phyloP scores from a whole-genome alignment of 2,329 filamentous ascomycete species.

The Diaporthe batatas region DNA sequence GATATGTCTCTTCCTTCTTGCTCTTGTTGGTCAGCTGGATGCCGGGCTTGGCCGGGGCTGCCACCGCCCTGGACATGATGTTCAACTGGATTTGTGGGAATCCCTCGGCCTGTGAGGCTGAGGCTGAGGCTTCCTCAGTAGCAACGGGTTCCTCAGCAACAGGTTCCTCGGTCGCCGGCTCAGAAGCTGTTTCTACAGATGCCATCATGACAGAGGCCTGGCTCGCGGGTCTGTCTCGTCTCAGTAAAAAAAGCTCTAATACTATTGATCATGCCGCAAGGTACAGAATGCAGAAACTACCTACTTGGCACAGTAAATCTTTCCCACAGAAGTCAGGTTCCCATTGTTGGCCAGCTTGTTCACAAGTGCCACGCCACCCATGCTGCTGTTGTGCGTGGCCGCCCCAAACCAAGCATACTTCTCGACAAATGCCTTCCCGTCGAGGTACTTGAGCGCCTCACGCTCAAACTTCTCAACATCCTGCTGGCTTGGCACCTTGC shows the following conservation, averaged over 20 bases:
- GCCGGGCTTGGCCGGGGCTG: slow-evolving; percentile 46
- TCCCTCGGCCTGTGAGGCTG: background rate
- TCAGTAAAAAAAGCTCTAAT: slow-evolving; percentile 11
- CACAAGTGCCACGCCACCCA: slow-evolving; percentile 35
- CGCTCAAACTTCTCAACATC: slow-evolving; percentile 33
- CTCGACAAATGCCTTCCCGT: slow-evolving; percentile 34
- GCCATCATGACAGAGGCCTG: background rate
- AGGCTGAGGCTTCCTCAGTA: background rate
- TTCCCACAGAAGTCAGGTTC: slow-evolving; percentile 31
- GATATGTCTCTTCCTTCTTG: slow-evolving; percentile 50
- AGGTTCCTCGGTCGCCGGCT: background rate
- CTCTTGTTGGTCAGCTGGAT: slow-evolving; percentile 55
- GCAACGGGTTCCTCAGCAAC: background rate
- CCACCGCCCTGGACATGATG: slow-evolving; percentile 26
- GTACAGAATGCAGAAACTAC: background rate
- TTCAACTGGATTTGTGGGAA: slow-evolving; percentile 11
- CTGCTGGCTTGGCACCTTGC: slow-evolving; percentile 15
- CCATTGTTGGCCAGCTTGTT: slow-evolving; percentile 32
- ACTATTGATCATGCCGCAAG: background rate
- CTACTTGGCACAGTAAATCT: slow-evolving; percentile 36
- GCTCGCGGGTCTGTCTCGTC: slow-evolving; percentile 11
- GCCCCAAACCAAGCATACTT: slow-evolving; percentile 37
- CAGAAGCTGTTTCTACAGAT: background rate
- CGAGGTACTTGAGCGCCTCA: slow-evolving; percentile 33
- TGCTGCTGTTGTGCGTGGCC: slow-evolving; percentile 16